Base-by-base conservation (phyloP, 768 basidiomycete genomes). In the Lentinula boryana region DNA sequence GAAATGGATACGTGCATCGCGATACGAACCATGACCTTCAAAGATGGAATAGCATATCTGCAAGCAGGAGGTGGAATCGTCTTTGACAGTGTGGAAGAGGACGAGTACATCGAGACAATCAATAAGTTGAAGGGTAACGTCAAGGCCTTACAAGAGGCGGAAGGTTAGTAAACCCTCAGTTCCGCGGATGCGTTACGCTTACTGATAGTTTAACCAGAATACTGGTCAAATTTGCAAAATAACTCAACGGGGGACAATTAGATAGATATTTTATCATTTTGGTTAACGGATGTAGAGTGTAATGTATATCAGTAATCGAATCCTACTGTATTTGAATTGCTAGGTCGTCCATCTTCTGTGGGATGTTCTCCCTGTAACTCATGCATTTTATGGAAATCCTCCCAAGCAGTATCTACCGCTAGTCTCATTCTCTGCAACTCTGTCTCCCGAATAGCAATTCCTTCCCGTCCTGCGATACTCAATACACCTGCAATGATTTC, bases 1-100 rank as follows among this genome's bases (percentile, higher is more conserved):
- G 88, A 89, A 68, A 93, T 98, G 90, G 97, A 99, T 72, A 97
- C 93, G 0, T 98, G 96, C 75, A 99, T 99, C 68, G 96, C 97
- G 4, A 98, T 99, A 67, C 86, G 97, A 35, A 98, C 95, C 4
- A 98, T 98, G 93, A 84, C 88, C 1, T 98, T 97, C 80, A 98
- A 97, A 74, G 83, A 95, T 65, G 94, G 95, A 2, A 78, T 86
- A 18, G 92, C 85, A 21, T 98, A 98, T 72, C 75, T 98, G 50
- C 95, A 98, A 70, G 97, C 97, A 40, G 95, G 96, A 5, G 97
- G 96, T 57, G 96, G 96, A 1, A 97, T 99, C 65, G 97, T 99
- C 9, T 94, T 88, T 65, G 97, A 99, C 72, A 95, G 93, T 66
- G 88, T 93, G 16, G 97, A 99, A 71, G 91, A 96, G 69, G 95